Base-by-base conservation (phyloP, 345 rosid genomes). In the Carallia brachiata region DNA sequence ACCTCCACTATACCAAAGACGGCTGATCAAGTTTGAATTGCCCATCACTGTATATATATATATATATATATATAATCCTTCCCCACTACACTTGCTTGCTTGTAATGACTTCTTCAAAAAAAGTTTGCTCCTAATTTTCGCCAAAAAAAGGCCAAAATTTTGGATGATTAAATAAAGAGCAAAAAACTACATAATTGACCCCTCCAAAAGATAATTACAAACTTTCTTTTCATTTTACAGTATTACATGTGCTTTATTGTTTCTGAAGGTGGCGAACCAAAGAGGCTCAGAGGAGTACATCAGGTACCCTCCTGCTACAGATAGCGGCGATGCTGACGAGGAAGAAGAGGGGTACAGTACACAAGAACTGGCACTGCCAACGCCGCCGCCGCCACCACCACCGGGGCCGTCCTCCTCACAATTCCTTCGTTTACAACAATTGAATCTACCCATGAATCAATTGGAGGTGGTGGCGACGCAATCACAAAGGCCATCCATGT, bases 261-360 rank as follows among this genome's bases (percentile, higher is more conserved):
- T 52, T 36, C 36, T 69, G 37, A 81, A 75, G 79, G 81, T 81
- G 84, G 84, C 84, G 81, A 73, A 70, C 63, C 77, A 59, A 31
- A 62, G 60, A 73, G 72, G 32, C 23, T 61, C 71, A 52, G 66
- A 50, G 44, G 62, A 52, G 32, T 73, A 60, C 66, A 37, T 40
- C 31, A 36, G 71, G 56, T 61, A 18, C 61, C 66, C 66, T 13
- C 66, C 66, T 13, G 4, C 19, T 50, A 16, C 59, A 36, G 54
- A 63, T 54, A 34, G 69, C 57, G 63, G 68, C 60, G 31, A 23
- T 36, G 59, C 36, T 23, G 70, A 61, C 17, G 60, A 27, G 39
- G 70, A 69, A 55, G 23, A 23, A 23, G 52, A 50, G 18, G 23
- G 13, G 27, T 52, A 12, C 32, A 5, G 36, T 62, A 4, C 63